Conservation (phyloP, 257 asterid genomes). For the Solanum medicagineum region DNA sequence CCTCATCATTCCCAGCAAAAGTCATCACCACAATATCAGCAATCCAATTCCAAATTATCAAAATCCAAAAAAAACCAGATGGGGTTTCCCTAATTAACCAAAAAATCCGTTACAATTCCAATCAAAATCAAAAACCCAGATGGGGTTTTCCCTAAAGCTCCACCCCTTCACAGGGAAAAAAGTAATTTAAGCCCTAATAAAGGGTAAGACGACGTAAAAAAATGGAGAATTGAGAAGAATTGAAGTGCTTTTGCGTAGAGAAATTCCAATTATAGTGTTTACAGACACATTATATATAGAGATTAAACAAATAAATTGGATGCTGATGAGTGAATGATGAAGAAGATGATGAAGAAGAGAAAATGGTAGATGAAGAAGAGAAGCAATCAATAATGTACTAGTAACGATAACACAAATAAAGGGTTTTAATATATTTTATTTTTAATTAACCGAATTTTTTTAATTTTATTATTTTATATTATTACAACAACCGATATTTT, state of each 20-base stretch:
- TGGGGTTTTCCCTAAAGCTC: not conserved
- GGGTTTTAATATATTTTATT: not conserved
- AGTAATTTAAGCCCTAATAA: not conserved
- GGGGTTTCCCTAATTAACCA: not conserved
- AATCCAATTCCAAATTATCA: not conserved
- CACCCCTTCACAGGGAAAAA: not conserved
- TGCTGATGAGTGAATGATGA: not conserved
- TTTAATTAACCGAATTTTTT: not conserved
- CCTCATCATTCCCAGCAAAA: constrained; percentile 9
- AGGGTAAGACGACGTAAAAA: not conserved
- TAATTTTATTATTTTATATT: not conserved
- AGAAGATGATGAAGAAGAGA: not conserved
- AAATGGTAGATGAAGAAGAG: not conserved
- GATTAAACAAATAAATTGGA: not conserved
- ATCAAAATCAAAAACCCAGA: not conserved
- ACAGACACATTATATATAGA: not conserved
- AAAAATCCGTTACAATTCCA: not conserved
- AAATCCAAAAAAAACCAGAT: not conserved
- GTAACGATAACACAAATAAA: not conserved
- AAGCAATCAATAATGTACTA: not conserved
- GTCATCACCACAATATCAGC: constrained; percentile 14
- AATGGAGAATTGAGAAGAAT: not conserved
- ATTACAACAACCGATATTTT: not conserved
- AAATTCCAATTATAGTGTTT: not conserved
- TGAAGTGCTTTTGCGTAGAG: not conserved